A percentile compares a stretch with the other conserved stretches of the same genome.
Conservation (phyloP, 2,329 filamentous ascomycete species). For the Thelonectria blattea region DNA sequence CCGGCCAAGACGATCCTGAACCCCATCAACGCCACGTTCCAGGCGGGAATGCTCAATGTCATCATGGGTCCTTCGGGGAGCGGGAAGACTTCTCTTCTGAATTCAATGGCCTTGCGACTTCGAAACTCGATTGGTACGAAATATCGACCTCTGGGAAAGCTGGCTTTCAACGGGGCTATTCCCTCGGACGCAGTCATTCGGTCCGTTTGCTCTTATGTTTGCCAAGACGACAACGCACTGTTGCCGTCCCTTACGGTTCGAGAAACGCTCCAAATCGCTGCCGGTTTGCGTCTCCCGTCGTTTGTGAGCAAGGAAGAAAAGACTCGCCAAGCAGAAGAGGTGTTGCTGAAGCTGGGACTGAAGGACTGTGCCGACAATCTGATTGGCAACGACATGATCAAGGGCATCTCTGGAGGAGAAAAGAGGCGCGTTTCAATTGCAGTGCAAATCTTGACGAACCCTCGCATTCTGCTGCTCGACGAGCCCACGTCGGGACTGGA, state of each 20-base stretch:
- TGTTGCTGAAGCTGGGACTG: slow-evolving; percentile 75
- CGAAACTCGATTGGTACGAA: slow-evolving; percentile 65
- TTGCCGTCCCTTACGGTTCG: slow-evolving; percentile 77
- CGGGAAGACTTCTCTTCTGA: slow-evolving; percentile 77
- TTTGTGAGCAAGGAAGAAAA: slow-evolving; percentile 76
- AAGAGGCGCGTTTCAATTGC: slow-evolving; percentile 80
- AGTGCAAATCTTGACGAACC: slow-evolving; percentile 78
- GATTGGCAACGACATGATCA: slow-evolving; percentile 73
- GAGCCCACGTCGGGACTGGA: slow-evolving; percentile 80
- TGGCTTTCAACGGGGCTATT: slow-evolving; percentile 72
- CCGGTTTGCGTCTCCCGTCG: slow-evolving; percentile 71
- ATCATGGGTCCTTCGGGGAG: slow-evolving; percentile 83
- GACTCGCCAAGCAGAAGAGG: slow-evolving; percentile 69
- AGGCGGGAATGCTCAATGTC: slow-evolving; percentile 72
- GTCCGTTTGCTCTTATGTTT: slow-evolving; percentile 77
- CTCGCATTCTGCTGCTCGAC: slow-evolving; percentile 74
- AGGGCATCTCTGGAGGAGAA: slow-evolving; percentile 81
- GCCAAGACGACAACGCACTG: slow-evolving; percentile 78
- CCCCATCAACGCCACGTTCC: slow-evolving; percentile 70
- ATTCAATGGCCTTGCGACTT: slow-evolving; percentile 73
- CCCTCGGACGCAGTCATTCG: slow-evolving; percentile 73
- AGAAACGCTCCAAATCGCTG: slow-evolving; percentile 75
- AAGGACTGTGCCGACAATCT: slow-evolving; percentile 80
- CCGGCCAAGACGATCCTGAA: slow-evolving; percentile 67
- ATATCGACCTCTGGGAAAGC: slow-evolving; percentile 66